Evolutionary conservation across 139 green algal species (phyloP), one percentile per base, ranked within the genome.

Genomic region (Pleodorina starrii): DNA sequence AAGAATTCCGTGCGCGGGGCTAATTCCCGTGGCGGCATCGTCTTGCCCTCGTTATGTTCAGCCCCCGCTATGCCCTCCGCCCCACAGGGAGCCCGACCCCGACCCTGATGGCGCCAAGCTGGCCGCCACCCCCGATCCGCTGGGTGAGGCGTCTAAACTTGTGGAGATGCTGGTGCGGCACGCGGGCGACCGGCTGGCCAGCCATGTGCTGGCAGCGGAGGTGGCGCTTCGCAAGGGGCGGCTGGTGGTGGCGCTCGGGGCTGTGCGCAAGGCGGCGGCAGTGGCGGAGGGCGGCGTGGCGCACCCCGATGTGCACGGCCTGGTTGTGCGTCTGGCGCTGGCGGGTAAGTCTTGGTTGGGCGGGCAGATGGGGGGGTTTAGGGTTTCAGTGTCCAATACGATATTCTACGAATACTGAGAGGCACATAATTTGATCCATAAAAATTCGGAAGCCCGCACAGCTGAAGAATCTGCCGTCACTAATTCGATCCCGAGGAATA

Each of bases 71-170:
- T n/a, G n/a, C n/a, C n/a, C n/a, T n/a, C n/a, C n/a, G n/a, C 69
- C 40, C 32, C 57, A 6, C 76, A 77, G 36, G 23, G 90, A 94
- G 60, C 88, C 92, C 71, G 98, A 99, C 86, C 89, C 93, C 11
- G 98, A 99, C 84, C 97, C 98, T 0, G 91, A 98, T 43, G 98
- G 97, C 44, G 93, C 89, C 54, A 92, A 97, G 94, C 93, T 99
- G 51, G 92, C 95, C 0, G 89, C 91, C 38, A 94, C 91, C 1
- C 72, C 93, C 5, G 94, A 98, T 73, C 98, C 97, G 0, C 90
- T 99, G 60, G 95, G 42, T 1, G 97, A 99, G 90, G 98, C 98
- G 1, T 88, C 90, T 57, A 98, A 98, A 94, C 94, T 98, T 73
- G 92, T 99, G 80, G 88, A 87, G 63, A 87, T 92, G 79, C 94